phyloP scores from a whole-genome alignment of 345 rosid species.

The Syzygium aromaticum region DNA sequence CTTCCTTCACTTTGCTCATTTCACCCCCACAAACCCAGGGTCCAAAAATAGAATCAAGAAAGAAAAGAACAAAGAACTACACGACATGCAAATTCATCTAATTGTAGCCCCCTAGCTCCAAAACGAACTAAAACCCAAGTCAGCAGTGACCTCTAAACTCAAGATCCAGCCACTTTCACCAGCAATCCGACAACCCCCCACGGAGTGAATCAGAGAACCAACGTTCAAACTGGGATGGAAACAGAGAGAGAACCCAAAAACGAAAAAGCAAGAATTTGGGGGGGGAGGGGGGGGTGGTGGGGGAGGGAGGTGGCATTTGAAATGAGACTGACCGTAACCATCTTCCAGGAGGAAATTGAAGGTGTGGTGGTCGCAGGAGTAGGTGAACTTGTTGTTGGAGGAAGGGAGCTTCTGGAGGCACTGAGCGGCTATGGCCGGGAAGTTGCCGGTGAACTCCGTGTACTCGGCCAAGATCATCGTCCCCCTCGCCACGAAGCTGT shows the following conservation, averaged over 20 bases:
- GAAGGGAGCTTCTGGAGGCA: constrained; percentile 87
- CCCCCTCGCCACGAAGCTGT: constrained; percentile 97
- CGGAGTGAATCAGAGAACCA: not conserved
- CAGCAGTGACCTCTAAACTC: not conserved
- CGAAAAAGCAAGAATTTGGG: not conserved
- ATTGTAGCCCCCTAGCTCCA: not conserved
- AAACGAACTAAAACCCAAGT: not conserved
- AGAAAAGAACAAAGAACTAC: not conserved
- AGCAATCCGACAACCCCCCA: not conserved
- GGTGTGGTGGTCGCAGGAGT: constrained; percentile 97
- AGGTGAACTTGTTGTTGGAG: constrained; percentile 88
- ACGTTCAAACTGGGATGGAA: not conserved
- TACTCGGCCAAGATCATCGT: constrained; percentile 88
- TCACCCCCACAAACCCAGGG: not conserved
- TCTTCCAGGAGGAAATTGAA: constrained; percentile 93
- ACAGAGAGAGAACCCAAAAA: not conserved
- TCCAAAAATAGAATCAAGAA: not conserved
- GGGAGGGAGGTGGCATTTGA: not conserved
- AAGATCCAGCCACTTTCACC: not conserved
- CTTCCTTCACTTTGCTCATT: not conserved
- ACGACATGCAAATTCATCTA: not conserved
- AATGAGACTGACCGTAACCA: constrained; percentile 55
- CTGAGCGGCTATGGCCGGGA: constrained; percentile 94
- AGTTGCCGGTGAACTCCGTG: constrained; percentile 96
- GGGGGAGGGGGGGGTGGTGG: not conserved